Conservation (phyloP, 495 filamentous ascomycete species). For the Neurospora sp. region DNA sequence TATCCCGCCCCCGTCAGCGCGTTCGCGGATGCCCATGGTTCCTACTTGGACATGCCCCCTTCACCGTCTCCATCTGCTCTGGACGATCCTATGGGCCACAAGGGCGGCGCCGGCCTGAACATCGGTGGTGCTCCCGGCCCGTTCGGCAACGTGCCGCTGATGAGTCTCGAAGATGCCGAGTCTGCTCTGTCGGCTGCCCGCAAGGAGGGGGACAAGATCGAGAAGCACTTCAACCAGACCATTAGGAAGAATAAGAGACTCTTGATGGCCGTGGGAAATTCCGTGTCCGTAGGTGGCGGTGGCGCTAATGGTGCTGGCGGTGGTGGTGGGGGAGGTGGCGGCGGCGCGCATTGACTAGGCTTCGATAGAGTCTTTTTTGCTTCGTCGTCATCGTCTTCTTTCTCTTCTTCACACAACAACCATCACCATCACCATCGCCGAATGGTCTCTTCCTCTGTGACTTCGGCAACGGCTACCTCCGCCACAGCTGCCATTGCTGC, state of each 20-base stretch:
- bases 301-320: background rate
- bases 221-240: conserved; percentile 53
- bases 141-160: conserved; percentile 37
- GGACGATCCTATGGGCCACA: background rate
- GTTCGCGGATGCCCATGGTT: conserved; percentile 3
- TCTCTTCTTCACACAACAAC: background rate
- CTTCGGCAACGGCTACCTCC: background rate
- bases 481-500: background rate
- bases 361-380: background rate
- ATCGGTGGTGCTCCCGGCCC: conserved; percentile 10
- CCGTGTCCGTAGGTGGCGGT: background rate
- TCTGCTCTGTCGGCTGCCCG: conserved; percentile 41
- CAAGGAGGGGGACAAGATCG: conserved; percentile 58
- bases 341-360: conserved; percentile 24
- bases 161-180: conserved; percentile 53
- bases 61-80: background rate
- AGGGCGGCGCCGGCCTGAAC: background rate
- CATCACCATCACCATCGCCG: background rate
- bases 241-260: conserved; percentile 51
- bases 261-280: conserved; percentile 6
- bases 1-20: conserved; percentile 20
- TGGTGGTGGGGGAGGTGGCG: background rate
- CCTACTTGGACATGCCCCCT: background rate
- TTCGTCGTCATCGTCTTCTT: background rate
- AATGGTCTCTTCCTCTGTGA: background rate